Evolutionary conservation across 2,329 filamentous ascomycete genomes (phyloP).

Genomic region (Aspergillaceae sp.): DNA sequence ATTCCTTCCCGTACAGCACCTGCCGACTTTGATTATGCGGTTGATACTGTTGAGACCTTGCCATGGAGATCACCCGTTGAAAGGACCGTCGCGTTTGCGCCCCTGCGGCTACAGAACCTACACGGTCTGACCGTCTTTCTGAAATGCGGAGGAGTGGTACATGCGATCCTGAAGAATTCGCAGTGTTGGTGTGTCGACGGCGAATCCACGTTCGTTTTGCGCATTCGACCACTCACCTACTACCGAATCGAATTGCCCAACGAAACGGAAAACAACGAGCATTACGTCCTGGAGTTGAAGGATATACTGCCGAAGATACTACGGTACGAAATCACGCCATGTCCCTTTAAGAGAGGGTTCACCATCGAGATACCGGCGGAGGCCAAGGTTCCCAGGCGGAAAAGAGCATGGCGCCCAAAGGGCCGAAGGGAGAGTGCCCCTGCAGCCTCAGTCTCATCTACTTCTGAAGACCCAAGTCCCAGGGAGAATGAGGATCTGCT

Average conservation of each 20-base stretch:
- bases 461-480: conserved; percentile 8
- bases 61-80: conserved; percentile 70
- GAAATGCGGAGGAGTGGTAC: conserved; percentile 72
- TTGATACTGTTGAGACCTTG: conserved; percentile 53
- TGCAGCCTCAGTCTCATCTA: conserved; percentile 9
- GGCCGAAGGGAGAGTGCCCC: conserved; percentile 35
- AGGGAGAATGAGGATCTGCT: conserved; percentile 8
- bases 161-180: conserved; percentile 79
- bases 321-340: conserved; percentile 78
- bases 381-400: conserved; percentile 56
- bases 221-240: conserved; percentile 73
- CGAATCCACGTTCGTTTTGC: conserved; percentile 74
- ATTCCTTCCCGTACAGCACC: conserved; percentile 36
- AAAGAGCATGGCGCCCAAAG: conserved; percentile 60
- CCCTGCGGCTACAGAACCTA: conserved; percentile 75
- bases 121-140: conserved; percentile 81
- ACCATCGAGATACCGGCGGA: conserved; percentile 63
- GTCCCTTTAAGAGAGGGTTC: conserved; percentile 73
- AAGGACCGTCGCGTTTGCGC: conserved; percentile 72
- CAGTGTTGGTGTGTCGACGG: conserved; percentile 93
- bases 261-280: conserved; percentile 53
- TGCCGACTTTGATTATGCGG: conserved; percentile 39
- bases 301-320: conserved; percentile 62
- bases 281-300: conserved; percentile 59
- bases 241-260: conserved; percentile 82